These are phyloP conservation scores for Cladobotryum mycophilum DNA, from an alignment of 2,329 filamentous ascomycete species.

Conservation along the genomic window DNA sequence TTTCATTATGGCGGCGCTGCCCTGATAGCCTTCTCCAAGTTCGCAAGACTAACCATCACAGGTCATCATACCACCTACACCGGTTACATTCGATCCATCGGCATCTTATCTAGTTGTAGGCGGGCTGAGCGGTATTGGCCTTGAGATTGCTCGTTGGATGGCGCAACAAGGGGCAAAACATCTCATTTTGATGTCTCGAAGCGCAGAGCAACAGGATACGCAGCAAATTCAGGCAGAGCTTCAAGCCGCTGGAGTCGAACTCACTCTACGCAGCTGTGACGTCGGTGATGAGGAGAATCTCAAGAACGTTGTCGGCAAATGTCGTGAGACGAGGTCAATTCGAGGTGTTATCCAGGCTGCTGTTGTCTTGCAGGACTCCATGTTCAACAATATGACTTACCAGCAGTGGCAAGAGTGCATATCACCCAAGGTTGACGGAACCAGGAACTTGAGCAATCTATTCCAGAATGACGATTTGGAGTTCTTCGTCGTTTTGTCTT, in stretches of 20 bases:
- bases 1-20: background rate
- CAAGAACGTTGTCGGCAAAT: too few species aligned
- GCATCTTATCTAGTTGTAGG: background rate
- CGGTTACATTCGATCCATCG: background rate
- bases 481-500: conserved; percentile 33
- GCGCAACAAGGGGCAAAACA: background rate
- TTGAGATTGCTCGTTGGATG: background rate
- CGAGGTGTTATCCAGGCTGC: background rate
- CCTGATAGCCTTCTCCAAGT: background rate
- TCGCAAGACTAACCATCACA: background rate
- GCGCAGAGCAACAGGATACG: background rate
- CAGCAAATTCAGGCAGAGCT: too few species aligned
- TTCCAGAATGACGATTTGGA: conserved; percentile 16
- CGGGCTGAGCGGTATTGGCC: background rate
- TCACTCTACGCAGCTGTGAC: too few species aligned
- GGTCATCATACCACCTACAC: background rate
- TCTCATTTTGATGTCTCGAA: background rate
- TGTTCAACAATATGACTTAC: background rate
- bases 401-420: background rate
- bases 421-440: background rate
- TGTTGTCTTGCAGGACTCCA: background rate
- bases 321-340: too few species aligned
- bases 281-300: too few species aligned
- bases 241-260: too few species aligned
- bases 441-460: background rate